Conservation (phyloP, 768 basidiomycete species). For the Tylopilus subfusipes region DNA sequence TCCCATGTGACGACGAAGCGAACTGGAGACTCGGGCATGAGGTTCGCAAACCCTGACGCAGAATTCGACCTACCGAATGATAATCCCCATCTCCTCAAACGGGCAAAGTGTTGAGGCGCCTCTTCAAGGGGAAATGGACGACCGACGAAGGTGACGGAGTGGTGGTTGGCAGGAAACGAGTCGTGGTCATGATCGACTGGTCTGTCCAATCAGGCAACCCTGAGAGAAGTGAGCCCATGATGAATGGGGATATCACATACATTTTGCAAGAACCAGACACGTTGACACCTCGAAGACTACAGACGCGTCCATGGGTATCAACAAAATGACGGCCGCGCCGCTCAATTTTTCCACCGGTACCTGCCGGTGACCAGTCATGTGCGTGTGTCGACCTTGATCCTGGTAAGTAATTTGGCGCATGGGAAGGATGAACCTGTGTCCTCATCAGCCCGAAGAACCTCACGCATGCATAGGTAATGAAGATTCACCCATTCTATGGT, state of each 20-base stretch:
- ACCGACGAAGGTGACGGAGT: constrained; percentile 78
- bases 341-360: constrained; percentile 53
- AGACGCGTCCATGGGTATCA: constrained; percentile 76
- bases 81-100: constrained; percentile 83
- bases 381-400: constrained; percentile 54
- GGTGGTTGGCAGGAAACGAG: constrained; percentile 61
- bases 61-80: constrained; percentile 66
- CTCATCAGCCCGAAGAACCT: neutral
- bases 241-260: constrained; percentile 35
- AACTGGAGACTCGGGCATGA: constrained; percentile 42
- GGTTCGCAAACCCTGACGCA: neutral
- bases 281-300: constrained; percentile 81
- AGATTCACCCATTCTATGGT: constrained; percentile 1
- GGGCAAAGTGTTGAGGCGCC: constrained; percentile 77
- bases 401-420: constrained; percentile 39
- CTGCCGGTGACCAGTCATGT: constrained; percentile 65
- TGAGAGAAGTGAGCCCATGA: constrained; percentile 20
- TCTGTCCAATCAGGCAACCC: constrained; percentile 33
- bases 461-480: neutral
- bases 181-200: constrained; percentile 67
- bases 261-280: constrained; percentile 80
- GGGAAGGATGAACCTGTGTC: constrained; percentile 45
- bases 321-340: constrained; percentile 78
- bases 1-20: constrained; percentile 97
- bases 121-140: constrained; percentile 89